phyloP scores from a whole-genome alignment of 345 rosid genomes.

The Eutrema heterophyllum region DNA sequence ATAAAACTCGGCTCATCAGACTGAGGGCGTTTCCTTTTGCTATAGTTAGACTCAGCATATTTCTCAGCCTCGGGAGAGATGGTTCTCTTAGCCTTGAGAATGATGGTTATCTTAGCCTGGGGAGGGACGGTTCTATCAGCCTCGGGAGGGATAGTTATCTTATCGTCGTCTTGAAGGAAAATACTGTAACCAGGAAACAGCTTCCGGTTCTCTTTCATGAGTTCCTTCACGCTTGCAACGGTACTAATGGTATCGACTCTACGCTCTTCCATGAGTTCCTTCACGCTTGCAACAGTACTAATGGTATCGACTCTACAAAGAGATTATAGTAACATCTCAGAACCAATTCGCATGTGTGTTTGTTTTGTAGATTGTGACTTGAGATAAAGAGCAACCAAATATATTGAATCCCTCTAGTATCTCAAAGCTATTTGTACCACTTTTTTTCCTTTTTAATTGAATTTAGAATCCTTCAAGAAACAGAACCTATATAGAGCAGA shows the following conservation, averaged over 20 bases:
- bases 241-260: not conserved
- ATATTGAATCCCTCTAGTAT: no score
- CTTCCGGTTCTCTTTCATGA: not conserved
- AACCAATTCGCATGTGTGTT: not conserved
- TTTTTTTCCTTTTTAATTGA: no score
- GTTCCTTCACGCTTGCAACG: not conserved
- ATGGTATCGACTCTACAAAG: not conserved
- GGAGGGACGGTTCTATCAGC: not conserved
- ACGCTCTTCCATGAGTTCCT: no score
- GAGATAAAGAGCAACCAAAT: not conserved
- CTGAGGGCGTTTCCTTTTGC: not conserved
- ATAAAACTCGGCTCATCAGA: not conserved
- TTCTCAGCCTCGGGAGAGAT: not conserved
- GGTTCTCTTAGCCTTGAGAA: no score
- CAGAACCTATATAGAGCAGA: no score
- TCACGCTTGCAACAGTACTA: no score
- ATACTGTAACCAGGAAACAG: not conserved
- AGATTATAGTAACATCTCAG: no score
- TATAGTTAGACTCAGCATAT: not conserved
- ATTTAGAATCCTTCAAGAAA: no score
- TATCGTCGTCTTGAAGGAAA: not conserved
- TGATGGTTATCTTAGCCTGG: not conserved
- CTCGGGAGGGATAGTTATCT: not conserved
- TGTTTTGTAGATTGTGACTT: not conserved
- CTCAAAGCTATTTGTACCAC: no score